Conservation (phyloP, 495 filamentous ascomycete genomes). For the Parathielavia hyrcaniae region DNA sequence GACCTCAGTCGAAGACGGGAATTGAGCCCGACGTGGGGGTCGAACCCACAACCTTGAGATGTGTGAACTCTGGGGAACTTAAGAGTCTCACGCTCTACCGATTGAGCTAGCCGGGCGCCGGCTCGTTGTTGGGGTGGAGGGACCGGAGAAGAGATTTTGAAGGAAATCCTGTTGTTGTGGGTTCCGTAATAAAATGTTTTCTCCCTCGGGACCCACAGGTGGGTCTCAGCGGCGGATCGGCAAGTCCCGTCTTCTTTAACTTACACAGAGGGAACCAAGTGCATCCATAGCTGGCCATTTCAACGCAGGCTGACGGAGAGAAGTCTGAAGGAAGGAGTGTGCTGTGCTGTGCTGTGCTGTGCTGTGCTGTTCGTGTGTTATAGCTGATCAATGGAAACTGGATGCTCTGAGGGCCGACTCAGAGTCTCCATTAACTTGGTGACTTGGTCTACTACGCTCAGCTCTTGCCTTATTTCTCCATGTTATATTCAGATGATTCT, state of each 20-base stretch:
- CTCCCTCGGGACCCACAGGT: not conserved
- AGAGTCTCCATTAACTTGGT: no score
- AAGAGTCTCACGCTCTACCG: slow-evolving; percentile 82
- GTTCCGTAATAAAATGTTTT: slow-evolving; percentile 10
- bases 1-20: slow-evolving; percentile 12
- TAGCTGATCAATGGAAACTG: no score
- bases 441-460: no score
- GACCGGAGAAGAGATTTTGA: not conserved
- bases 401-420: no score
- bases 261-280: not conserved
- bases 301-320: no score
- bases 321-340: no score
- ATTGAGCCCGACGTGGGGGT: slow-evolving; percentile 28
- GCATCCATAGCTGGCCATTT: not conserved
- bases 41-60: slow-evolving; percentile 29
- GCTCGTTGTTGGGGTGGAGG: not conserved
- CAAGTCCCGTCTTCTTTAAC: not conserved
- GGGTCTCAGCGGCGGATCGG: not conserved
- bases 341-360: no score
- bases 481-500: no score
- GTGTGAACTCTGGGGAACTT: slow-evolving; percentile 30
- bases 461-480: no score
- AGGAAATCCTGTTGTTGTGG: not conserved
- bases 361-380: no score
- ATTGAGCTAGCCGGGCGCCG: slow-evolving; percentile 62